phyloP scores from a whole-genome alignment of 1,284 basidiomycete species.

The Cerrena zonata region DNA sequence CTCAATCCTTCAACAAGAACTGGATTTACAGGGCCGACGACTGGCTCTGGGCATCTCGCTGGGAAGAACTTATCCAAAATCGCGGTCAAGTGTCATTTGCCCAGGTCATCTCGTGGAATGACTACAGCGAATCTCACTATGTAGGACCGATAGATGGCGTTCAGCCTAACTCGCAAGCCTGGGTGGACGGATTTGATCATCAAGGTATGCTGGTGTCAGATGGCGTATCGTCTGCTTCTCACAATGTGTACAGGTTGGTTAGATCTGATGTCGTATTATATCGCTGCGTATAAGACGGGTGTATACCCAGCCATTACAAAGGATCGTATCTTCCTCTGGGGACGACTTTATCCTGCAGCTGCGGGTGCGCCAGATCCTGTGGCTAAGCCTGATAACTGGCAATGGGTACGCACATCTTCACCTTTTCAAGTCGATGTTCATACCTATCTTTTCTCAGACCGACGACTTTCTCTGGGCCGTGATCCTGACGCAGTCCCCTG shows the following conservation, averaged over 20 bases:
- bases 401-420: constrained; percentile 24
- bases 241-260: constrained; percentile 31
- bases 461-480: constrained; percentile 38
- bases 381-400: constrained; percentile 30
- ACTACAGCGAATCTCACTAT: neutral
- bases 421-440: neutral
- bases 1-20: constrained; percentile 12
- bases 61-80: neutral
- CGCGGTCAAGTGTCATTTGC: neutral
- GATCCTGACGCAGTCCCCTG: constrained; percentile 37
- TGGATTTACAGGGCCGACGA: neutral
- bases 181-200: neutral
- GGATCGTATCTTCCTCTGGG: constrained; percentile 59
- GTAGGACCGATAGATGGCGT: neutral
- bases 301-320: constrained; percentile 48
- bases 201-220: neutral
- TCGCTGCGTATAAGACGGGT: constrained; percentile 62
- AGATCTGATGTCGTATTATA: constrained; percentile 47
- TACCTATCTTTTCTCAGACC: constrained; percentile 19
- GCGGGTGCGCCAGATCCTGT: constrained; percentile 32
- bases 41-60: neutral
- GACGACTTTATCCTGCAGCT: constrained; percentile 44
- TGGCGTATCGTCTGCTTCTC: neutral
- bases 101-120: neutral
- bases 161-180: neutral